phyloP scores from a whole-genome alignment of 768 basidiomycete species.

The Exidia glandulosa region DNA sequence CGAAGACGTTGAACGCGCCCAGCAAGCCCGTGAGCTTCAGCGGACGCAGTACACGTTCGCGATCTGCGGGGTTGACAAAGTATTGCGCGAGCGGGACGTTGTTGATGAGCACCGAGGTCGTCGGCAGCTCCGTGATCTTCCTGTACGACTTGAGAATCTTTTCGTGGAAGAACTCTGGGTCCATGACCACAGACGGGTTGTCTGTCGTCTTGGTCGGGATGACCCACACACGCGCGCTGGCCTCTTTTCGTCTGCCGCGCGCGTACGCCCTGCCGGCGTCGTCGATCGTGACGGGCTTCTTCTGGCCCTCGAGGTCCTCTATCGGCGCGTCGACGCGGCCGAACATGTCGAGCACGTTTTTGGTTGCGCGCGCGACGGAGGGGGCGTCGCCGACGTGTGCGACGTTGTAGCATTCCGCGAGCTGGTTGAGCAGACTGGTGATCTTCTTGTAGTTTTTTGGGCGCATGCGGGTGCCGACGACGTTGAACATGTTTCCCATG shows the following conservation, averaged over 20 bases:
- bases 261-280: conserved; percentile 77
- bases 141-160: conserved; percentile 20
- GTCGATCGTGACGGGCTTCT: conserved; percentile 55
- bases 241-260: conserved; percentile 79
- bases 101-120: conserved; percentile 73
- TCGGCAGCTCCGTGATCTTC: conserved; percentile 16
- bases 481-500: conserved; percentile 43
- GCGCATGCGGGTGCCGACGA: conserved; percentile 50
- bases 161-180: conserved; percentile 10
- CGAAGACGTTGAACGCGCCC: conserved; percentile 69
- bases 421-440: conserved; percentile 47
- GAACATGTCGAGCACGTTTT: conserved; percentile 46
- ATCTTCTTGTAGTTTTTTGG: conserved; percentile 62
- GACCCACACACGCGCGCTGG: conserved; percentile 87
- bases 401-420: conserved; percentile 52
- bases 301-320: conserved; percentile 37
- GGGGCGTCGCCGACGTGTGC: conserved; percentile 45
- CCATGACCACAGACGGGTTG: conserved; percentile 1
- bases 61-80: conserved; percentile 64
- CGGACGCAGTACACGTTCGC: conserved; percentile 74
- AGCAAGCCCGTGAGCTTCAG: conserved; percentile 73
- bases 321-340: conserved; percentile 40
- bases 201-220: conserved; percentile 40
- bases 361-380: conserved; percentile 41
- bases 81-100: conserved; percentile 67